A percentile compares a stretch with the other conserved stretches of the same genome.
Evolutionary conservation across 2,329 filamentous ascomycete genomes (phyloP).

Genomic region (Phoma herbarum): DNA sequence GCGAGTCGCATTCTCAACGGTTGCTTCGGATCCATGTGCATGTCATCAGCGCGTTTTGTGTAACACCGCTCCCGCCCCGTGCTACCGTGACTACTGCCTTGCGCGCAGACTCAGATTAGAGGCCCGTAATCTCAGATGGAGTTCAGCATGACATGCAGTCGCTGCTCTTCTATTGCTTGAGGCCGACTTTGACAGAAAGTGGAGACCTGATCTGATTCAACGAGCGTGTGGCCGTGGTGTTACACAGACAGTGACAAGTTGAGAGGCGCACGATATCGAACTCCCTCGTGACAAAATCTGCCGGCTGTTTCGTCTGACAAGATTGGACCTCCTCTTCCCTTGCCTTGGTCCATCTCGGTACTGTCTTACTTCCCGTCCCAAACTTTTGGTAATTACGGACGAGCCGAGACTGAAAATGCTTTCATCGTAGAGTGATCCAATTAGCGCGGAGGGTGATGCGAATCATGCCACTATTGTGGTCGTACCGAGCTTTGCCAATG

Average conservation of each 20-base stretch:
- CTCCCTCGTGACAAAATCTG: slow-evolving; percentile 24
- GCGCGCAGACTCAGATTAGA: slow-evolving; percentile 34
- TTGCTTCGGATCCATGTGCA: slow-evolving; percentile 31
- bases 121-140: slow-evolving; percentile 29
- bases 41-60: slow-evolving; percentile 40
- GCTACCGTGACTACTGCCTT: slow-evolving; percentile 38
- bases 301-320: slow-evolving; percentile 23
- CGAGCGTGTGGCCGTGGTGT: slow-evolving; percentile 20
- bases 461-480: slow-evolving; percentile 6
- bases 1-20: slow-evolving; percentile 25
- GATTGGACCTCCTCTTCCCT: slow-evolving; percentile 12
- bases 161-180: slow-evolving; percentile 28
- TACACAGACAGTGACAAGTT: slow-evolving; percentile 27
- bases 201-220: background rate
- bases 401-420: slow-evolving; percentile 1
- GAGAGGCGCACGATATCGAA: slow-evolving; percentile 10
- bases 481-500: slow-evolving; percentile 19
- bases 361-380: slow-evolving; percentile 8
- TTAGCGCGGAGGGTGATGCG: background rate
- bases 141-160: slow-evolving; percentile 31
- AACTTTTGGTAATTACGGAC: background rate
- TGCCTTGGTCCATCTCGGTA: slow-evolving; percentile 7
- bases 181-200: slow-evolving; percentile 9
- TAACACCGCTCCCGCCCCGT: slow-evolving; percentile 39
- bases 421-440: slow-evolving; percentile 6